Percentiles rank a stretch among this genome's conserved stretches.
These are phyloP conservation scores for Globisporangium orthogonon DNA, from an alignment of 352 stramenopile genomes.

Conservation along the genomic window DNA sequence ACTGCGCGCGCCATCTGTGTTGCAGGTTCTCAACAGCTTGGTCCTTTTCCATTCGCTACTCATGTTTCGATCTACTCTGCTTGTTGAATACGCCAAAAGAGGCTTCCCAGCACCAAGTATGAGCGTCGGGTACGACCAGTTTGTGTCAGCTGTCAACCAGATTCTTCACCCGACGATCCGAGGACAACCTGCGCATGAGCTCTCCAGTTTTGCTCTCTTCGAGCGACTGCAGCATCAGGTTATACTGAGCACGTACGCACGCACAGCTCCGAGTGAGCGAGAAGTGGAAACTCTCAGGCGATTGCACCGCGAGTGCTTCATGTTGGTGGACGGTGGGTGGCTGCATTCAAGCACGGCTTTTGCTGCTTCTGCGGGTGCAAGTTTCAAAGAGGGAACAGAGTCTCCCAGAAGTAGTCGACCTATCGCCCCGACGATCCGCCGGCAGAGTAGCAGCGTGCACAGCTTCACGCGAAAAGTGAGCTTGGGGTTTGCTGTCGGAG, in stretches of 20 bases:
- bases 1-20: constrained; percentile 1
- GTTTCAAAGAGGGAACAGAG: not conserved
- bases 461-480: not conserved
- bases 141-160: constrained; percentile 8
- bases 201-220: not conserved
- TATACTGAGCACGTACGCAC: constrained; percentile 5
- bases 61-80: constrained; percentile 10
- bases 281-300: not conserved
- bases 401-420: not conserved
- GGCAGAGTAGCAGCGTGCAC: constrained; percentile 2
- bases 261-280: not conserved
- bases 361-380: not conserved
- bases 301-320: constrained; percentile 4
- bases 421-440: not conserved
- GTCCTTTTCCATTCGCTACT: constrained; percentile 38
- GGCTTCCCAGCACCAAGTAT: not conserved
- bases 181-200: not conserved
- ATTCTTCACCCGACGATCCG: not conserved
- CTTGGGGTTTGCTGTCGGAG: not conserved
- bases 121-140: constrained; percentile 5
- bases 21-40: constrained; percentile 30
- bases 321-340: not conserved
- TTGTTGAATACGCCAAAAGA: not conserved
- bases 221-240: constrained; percentile 8
- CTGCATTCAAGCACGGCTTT: not conserved